These are phyloP conservation scores for Globisporangium sylvaticum DNA, from an alignment of 352 stramenopile genomes.

Conservation along the genomic window DNA sequence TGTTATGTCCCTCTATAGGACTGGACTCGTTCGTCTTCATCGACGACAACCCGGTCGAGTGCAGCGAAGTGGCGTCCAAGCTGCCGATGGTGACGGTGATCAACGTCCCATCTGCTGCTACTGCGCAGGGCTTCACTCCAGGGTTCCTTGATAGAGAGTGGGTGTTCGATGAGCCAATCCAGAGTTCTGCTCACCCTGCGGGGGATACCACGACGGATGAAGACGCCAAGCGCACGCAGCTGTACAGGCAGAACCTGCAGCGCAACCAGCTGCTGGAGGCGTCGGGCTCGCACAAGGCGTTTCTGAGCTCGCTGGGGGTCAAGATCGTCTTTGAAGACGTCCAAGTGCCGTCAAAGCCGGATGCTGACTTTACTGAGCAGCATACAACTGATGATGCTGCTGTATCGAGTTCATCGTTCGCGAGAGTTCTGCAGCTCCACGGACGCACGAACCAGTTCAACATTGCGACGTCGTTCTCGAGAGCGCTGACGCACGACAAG, in stretches of 20 bases:
- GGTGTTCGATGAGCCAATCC: constrained; percentile 39
- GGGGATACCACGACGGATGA: constrained; percentile 16
- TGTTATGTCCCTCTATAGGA: constrained; percentile 3
- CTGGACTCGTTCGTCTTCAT: constrained; percentile 71
- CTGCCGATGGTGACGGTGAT: constrained; percentile 53
- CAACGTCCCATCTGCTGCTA: constrained; percentile 22
- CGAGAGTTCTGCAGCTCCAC: constrained; percentile 55
- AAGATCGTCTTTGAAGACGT: constrained; percentile 59
- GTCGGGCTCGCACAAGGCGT: constrained; percentile 39
- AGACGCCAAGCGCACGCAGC: constrained; percentile 41
- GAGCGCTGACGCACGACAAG: constrained; percentile 25
- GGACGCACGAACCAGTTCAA: constrained; percentile 77
- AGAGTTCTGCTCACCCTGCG: background rate
- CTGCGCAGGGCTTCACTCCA: constrained; percentile 19
- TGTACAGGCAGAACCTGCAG: constrained; percentile 58
- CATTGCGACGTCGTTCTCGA: constrained; percentile 49
- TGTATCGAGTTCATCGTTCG: constrained; percentile 17
- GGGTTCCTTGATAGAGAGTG: constrained; percentile 44
- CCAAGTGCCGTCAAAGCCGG: background rate
- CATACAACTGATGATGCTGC: background rate
- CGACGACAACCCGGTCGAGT: constrained; percentile 71
- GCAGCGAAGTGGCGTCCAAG: constrained; percentile 44
- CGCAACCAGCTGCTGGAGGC: constrained; percentile 30
- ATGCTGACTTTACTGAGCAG: background rate
- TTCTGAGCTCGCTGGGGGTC: constrained; percentile 63